Conservation (phyloP, 2,329 filamentous ascomycete species). For the Neospermospora avenae region DNA sequence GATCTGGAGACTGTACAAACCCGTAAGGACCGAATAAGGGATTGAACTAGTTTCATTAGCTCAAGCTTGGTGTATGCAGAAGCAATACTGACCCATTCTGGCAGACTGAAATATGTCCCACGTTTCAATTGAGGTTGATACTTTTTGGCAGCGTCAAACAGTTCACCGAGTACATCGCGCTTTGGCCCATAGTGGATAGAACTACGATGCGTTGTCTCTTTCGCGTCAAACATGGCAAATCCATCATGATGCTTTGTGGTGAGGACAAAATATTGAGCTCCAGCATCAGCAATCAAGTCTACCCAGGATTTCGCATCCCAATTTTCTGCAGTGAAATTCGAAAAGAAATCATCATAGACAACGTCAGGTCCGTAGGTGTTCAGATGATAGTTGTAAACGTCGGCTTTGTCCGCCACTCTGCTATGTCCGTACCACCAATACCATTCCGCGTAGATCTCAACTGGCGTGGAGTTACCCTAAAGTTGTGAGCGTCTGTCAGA, state of each 20-base stretch:
- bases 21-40: constrained; percentile 44
- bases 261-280: constrained; percentile 46
- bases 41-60: constrained; percentile 38
- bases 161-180: constrained; percentile 41
- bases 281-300: constrained; percentile 49
- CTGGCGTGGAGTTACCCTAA: constrained; percentile 22
- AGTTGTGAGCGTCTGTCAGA: background rate
- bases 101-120: constrained; percentile 48
- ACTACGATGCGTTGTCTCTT: constrained; percentile 39
- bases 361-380: constrained; percentile 48
- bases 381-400: constrained; percentile 48
- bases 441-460: constrained; percentile 42
- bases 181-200: constrained; percentile 41
- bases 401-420: constrained; percentile 41
- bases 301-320: constrained; percentile 53
- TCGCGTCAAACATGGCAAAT: constrained; percentile 44
- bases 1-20: constrained; percentile 37
- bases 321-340: constrained; percentile 47
- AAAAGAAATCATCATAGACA: constrained; percentile 55
- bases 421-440: constrained; percentile 50
- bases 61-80: background rate
- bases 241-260: constrained; percentile 49
- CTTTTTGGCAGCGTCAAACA: constrained; percentile 42
- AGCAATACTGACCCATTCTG: constrained; percentile 39
- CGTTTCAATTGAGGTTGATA: constrained; percentile 42